A percentile compares a stretch with the other conserved stretches of the same genome.
These are phyloP conservation scores for Phytopythium boreale DNA, from an alignment of 352 stramenopile species.

Conservation along the genomic window DNA sequence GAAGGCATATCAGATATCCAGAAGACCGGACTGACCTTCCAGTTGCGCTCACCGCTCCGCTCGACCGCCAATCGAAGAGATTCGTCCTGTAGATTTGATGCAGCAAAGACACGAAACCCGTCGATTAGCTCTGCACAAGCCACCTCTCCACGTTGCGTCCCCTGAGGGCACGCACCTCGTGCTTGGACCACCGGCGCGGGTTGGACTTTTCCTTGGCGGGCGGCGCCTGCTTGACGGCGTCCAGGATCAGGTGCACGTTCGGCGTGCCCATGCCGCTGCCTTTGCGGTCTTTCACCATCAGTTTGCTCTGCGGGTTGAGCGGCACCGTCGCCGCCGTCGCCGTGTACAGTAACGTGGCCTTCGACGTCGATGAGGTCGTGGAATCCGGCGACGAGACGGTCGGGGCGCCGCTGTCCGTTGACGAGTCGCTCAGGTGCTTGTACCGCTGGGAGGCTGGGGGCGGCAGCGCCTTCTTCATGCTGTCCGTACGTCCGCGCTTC, in stretches of 20 bases:
- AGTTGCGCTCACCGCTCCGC: slow-evolving; percentile 83
- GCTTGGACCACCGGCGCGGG: slow-evolving; percentile 77
- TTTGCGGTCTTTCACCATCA: slow-evolving; percentile 78
- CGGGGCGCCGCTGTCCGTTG: background rate
- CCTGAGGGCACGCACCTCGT: slow-evolving; percentile 26
- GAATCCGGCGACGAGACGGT: slow-evolving; percentile 14
- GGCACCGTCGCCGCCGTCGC: slow-evolving; percentile 15
- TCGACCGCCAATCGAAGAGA: slow-evolving; percentile 82
- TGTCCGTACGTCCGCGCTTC: slow-evolving; percentile 85
- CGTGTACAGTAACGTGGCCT: slow-evolving; percentile 23
- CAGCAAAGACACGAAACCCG: background rate
- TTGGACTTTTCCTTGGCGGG: slow-evolving; percentile 87
- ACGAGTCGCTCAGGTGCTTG: slow-evolving; percentile 38
- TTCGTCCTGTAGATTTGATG: slow-evolving; percentile 41
- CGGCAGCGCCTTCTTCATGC: slow-evolving; percentile 71
- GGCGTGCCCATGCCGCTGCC: slow-evolving; percentile 71
- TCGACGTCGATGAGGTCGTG: slow-evolving; percentile 11
- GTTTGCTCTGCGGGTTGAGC: slow-evolving; percentile 29
- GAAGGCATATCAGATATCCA: background rate
- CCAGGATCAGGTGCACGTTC: slow-evolving; percentile 66
- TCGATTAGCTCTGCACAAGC: background rate
- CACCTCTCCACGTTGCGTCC: background rate
- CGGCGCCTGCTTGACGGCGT: slow-evolving; percentile 72
- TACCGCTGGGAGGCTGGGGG: slow-evolving; percentile 64
- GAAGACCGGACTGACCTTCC: slow-evolving; percentile 39